phyloP scores from a whole-genome alignment of 352 stramenopile species.

The Phytophthora nicotianae region DNA sequence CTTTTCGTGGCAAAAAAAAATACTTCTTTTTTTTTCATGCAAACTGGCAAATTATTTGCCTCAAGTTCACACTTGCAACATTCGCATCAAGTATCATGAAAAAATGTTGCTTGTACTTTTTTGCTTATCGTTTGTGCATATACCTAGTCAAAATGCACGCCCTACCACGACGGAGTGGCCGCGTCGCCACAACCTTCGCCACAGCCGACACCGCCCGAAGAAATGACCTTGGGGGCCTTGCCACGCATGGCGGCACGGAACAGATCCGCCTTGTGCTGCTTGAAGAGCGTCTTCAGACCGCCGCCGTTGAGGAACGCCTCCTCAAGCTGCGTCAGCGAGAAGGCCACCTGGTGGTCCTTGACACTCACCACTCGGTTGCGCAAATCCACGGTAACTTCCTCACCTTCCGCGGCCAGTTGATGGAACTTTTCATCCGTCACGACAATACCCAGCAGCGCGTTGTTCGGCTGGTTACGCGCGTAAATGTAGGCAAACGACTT shows the following conservation, averaged over 20 bases:
- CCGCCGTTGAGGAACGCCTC: conserved; percentile 83
- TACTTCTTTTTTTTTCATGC: neutral
- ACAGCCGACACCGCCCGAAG: conserved; percentile 64
- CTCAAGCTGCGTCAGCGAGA: conserved; percentile 78
- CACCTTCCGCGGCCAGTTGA: conserved; percentile 66
- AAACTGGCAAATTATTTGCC: neutral
- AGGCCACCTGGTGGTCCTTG: conserved; percentile 61
- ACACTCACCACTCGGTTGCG: conserved; percentile 70
- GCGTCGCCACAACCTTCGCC: conserved; percentile 34
- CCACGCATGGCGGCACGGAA: conserved; percentile 80
- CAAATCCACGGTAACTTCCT: conserved; percentile 74
- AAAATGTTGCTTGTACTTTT: conserved; percentile 17
- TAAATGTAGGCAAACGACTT: conserved; percentile 91
- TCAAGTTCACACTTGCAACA: neutral
- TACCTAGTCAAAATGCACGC: conserved; percentile 12
- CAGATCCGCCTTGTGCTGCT: conserved; percentile 85
- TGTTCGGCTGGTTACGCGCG: conserved; percentile 85
- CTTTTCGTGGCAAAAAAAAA: neutral
- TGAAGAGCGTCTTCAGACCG: conserved; percentile 77
- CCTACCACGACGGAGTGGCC: conserved; percentile 38
- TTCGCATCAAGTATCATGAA: neutral
- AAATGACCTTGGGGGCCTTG: conserved; percentile 66
- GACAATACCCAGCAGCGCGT: conserved; percentile 79
- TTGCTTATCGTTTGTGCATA: conserved; percentile 29
- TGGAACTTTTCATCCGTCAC: conserved; percentile 85